Percentiles rank a stretch among this genome's conserved stretches.
phyloP scores from a whole-genome alignment of 2,329 filamentous ascomycete genomes.

The Pseudogymnoascus sp. region DNA sequence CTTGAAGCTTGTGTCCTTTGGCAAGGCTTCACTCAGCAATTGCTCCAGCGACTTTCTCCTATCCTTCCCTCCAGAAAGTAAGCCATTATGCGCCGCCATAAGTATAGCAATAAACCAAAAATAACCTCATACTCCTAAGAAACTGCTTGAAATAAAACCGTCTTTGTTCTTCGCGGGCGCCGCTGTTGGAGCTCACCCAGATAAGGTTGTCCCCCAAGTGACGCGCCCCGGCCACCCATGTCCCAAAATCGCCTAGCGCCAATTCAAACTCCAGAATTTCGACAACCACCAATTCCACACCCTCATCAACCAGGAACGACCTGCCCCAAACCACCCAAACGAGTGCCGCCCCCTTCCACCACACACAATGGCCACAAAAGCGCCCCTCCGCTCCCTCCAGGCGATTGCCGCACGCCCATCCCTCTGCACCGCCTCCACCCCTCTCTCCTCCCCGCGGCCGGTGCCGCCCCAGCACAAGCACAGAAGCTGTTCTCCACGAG shows the following conservation, averaged over 20 bases:
- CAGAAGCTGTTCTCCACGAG: slow-evolving; percentile 2
- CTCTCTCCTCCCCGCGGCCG: neutral
- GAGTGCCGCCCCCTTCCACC: slow-evolving; percentile 1
- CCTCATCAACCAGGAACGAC: neutral
- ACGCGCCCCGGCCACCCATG: neutral
- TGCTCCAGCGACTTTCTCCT: slow-evolving; percentile 23
- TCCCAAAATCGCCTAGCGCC: slow-evolving; percentile 9
- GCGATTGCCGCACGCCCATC: slow-evolving; percentile 26
- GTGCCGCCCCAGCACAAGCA: neutral
- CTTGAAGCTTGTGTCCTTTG: slow-evolving; percentile 52
- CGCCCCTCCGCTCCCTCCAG: slow-evolving; percentile 36
- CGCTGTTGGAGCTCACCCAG: neutral
- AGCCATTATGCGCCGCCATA: slow-evolving; percentile 26
- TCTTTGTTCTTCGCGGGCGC: neutral
- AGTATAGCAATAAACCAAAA: slow-evolving; percentile 17
- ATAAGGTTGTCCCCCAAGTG: neutral
- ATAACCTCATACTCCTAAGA: slow-evolving; percentile 8
- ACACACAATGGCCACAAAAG: slow-evolving; percentile 41
- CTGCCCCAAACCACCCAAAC: neutral
- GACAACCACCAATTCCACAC: slow-evolving; percentile 2
- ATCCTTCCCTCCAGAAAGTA: slow-evolving; percentile 19
- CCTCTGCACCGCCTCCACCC: slow-evolving; percentile 14
- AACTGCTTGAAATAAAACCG: neutral
- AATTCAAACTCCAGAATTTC: slow-evolving; percentile 10
- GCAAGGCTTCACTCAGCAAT: slow-evolving; percentile 36